Evolutionary conservation across 257 asterid genomes (phyloP), one percentile per base, ranked within the genome.

Genomic region (Petrea volubilis): DNA sequence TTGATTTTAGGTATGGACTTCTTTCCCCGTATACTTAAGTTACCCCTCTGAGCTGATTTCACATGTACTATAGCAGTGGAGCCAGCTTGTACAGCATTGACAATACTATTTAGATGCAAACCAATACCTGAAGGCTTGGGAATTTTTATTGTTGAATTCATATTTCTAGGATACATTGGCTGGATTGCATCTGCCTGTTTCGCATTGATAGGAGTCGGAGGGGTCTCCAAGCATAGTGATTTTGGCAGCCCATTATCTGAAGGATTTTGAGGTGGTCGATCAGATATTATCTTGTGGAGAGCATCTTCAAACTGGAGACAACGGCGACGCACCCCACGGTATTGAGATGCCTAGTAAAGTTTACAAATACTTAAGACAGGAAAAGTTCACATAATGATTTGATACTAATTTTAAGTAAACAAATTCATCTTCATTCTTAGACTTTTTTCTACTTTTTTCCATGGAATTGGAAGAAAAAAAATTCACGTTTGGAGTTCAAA

Each of bases 91-190:
- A 74, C 83, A 57, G 84, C 60, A 70, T 67, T 81, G 76, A 82
- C 78, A 66, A 91, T 75, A 73, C 96, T 91, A 66, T 87, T 91
- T 73, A 88, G 84, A 81, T 86, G 95, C 84, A 88, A 84, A 64
- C 96, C 97, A 44, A 87, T 82, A 52, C 92, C 90, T 20, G 88
- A 82, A 50, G 86, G 90, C 83, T 80, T 90, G 75, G 87, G 79
- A 70, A 74, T 73, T 55, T 76, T 79, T 31, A 52, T 44, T 36
- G 61, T 62, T 52, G 70, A 49, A 40, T 68, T 78, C 74, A 70
- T 74, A 41, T 73, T 74, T 73, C 55, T 79, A 67, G 86, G 69
- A 64, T 75, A 60, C 17, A 31, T 7, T 28, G 74, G 66, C 63
- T 66, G 85, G 60, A 64, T 25, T 31, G 63, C 46, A 60, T 55